Base-by-base conservation (phyloP, 2,329 filamentous ascomycete species). In the Chalaropsis ovoidea region DNA sequence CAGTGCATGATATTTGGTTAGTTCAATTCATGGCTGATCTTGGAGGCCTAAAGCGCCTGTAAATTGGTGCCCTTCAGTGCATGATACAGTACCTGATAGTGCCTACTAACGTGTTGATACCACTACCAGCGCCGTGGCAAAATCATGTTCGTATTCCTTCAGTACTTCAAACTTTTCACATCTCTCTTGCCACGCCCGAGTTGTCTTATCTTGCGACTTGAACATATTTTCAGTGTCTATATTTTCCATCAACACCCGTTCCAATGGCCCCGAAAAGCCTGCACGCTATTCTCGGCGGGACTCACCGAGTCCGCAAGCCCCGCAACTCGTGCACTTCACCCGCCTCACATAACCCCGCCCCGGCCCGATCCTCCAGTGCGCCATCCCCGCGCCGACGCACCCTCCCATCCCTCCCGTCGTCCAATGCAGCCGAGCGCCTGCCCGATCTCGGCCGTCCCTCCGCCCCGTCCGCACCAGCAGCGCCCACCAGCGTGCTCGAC, bases 401-500 rank as follows among this genome's bases (percentile, higher is more conserved):
- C 10, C 24, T 42, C 42, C 61, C 54, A 19, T 61, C 47, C 11
- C 45, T 31, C n/a, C 8, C 27, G n/a, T 49, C 49, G 15, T 54
- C 31, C 8, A 24, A 24, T 10, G 11, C 45, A 7, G 6, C 42
- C 7, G 13, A 41, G n/a, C 58, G 45, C 10, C 58, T 65, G 10
- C 60, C 58, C 6, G 45, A 65, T 31, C 22, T 62, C 35, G 35
- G 56, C 15, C 17, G 17, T 2, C 52, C 24, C 19, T 10, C 58
- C 7, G 7, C 24, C 2, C 19, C 42, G 11, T 31, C 54, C 1
- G 52, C 39, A 2, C 43, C 54, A 5, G 52, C 39, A 2, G 31
- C 22, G 6, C 61, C 61, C 42, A 47, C 41, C 10, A 62, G 42
- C 2, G 41, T 52, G 13, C 15, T 83, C 0, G 86, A 88, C 72